These are phyloP conservation scores for Vitis hybrid DNA, from an alignment of 177 flowering plant species.

Conservation along the genomic window DNA sequence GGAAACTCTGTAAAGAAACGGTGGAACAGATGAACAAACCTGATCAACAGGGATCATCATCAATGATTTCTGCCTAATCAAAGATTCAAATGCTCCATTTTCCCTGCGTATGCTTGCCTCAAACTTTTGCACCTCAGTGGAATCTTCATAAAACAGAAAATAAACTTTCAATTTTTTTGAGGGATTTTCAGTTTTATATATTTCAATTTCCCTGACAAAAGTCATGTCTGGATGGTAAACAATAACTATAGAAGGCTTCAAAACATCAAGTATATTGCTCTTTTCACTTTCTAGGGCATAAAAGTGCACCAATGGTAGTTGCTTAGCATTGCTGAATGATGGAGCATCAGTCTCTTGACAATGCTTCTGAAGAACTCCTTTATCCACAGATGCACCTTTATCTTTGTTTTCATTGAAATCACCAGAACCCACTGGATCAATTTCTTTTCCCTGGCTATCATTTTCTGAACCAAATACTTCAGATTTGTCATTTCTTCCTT, in stretches of 20 bases:
- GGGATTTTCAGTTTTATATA: constrained; percentile 91
- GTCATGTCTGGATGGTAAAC: constrained; percentile 92
- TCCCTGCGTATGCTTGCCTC: constrained; percentile 96
- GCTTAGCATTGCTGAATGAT: constrained; percentile 30
- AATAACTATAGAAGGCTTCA: constrained; percentile 78
- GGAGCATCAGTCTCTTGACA: constrained; percentile 22
- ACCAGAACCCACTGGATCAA: constrained; percentile 18
- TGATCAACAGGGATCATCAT: constrained; percentile 96
- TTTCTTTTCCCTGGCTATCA: constrained; percentile 23
- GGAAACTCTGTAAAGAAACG: not conserved
- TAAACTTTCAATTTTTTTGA: constrained; percentile 70
- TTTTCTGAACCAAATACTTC: constrained; percentile 22
- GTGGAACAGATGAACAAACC: constrained; percentile 35
- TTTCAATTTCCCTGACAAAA: constrained; percentile 86
- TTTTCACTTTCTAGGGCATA: constrained; percentile 79
- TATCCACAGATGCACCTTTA: constrained; percentile 12
- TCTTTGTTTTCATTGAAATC: constrained; percentile 13
- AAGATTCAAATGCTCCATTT: constrained; percentile 94
- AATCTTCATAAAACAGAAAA: constrained; percentile 92
- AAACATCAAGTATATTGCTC: constrained; percentile 59
- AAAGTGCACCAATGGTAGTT: constrained; percentile 71
- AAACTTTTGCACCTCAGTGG: constrained; percentile 92
- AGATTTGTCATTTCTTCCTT: constrained; percentile 16
- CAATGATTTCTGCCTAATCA: constrained; percentile 90
- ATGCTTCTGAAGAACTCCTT: constrained; percentile 37